Percentiles rank a stretch among this genome's conserved stretches.
Conservation (phyloP, 2,329 filamentous ascomycete species). For the Exserohilum turcica region DNA sequence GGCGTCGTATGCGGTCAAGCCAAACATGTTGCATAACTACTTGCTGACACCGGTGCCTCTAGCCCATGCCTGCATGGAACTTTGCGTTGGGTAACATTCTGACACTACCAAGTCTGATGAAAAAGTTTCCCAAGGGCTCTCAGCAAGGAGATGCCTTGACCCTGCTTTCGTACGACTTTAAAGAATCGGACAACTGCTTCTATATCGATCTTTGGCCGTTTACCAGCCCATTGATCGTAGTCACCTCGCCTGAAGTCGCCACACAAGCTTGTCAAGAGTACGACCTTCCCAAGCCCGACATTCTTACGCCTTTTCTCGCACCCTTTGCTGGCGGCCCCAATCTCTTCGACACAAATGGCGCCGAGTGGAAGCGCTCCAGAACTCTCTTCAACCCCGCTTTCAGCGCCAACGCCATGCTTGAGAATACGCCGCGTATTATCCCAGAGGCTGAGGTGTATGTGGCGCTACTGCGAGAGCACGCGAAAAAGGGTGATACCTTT, state of each 20-base stretch:
- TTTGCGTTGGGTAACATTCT: slow-evolving; percentile 15
- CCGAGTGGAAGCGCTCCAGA: slow-evolving; percentile 37
- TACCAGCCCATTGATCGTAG: slow-evolving; percentile 14
- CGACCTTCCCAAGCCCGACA: slow-evolving; percentile 16
- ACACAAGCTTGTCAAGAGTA: slow-evolving; percentile 8
- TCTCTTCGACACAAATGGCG: slow-evolving; percentile 20
- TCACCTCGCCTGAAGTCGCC: slow-evolving; percentile 13
- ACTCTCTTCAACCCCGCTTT: slow-evolving; percentile 25
- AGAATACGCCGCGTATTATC: slow-evolving; percentile 14
- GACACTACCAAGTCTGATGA: slow-evolving; percentile 1
- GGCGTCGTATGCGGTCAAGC: slow-evolving; percentile 4
- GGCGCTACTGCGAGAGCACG: slow-evolving; percentile 1
- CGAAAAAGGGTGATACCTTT: slow-evolving; percentile 3
- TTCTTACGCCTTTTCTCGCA: slow-evolving; percentile 11
- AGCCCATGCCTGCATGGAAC: slow-evolving; percentile 23
- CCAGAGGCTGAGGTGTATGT: slow-evolving; percentile 7
- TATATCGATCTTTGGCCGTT: slow-evolving; percentile 29
- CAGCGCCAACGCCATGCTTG: slow-evolving; percentile 53
- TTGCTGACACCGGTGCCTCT: background rate
- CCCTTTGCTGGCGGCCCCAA: slow-evolving; percentile 19
- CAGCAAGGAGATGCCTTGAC: slow-evolving; percentile 16
- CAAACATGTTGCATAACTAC: background rate
- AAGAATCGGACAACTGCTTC: slow-evolving; percentile 3
- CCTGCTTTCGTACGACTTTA: slow-evolving; percentile 9
- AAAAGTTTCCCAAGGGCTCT: slow-evolving; percentile 15